Evolutionary conservation across 176 grass and related monocot genomes (phyloP).

Genomic region (Puccinellia tenuiflora): DNA sequence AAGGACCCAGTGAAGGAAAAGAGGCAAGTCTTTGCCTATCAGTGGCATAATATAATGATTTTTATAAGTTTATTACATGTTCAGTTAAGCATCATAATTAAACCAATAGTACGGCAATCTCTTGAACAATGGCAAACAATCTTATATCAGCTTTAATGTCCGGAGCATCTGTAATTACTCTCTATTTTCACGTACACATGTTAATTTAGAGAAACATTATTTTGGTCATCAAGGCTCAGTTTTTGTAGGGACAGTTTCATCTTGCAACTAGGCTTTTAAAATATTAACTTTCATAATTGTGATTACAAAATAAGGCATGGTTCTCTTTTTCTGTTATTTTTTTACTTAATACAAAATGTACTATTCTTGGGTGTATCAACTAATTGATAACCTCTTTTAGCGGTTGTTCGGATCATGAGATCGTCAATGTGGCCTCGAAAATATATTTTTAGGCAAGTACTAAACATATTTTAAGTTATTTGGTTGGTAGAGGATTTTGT

Average conservation of each 20-base stretch:
- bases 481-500: background rate
- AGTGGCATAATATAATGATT: conserved; percentile 17
- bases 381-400: background rate
- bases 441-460: no score
- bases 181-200: background rate
- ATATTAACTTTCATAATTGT: background rate
- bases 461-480: background rate
- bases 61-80: conserved; percentile 6
- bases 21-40: conserved; percentile 52
- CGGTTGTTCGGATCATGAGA: background rate
- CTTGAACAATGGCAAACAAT: background rate
- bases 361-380: background rate
- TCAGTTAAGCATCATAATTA: conserved; percentile 5
- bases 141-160: background rate
- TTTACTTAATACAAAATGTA: background rate
- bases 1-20: conserved; percentile 90
- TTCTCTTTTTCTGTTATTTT: background rate
- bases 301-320: background rate
- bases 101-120: background rate
- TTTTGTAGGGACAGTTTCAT: background rate
- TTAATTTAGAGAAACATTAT: background rate
- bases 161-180: background rate
- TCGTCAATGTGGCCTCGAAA: no score
- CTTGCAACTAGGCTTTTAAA: background rate
- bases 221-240: background rate